Evolutionary conservation across 108 stramenopile genomes (phyloP).

Genomic region (Phaeodactylum tricornutum): DNA sequence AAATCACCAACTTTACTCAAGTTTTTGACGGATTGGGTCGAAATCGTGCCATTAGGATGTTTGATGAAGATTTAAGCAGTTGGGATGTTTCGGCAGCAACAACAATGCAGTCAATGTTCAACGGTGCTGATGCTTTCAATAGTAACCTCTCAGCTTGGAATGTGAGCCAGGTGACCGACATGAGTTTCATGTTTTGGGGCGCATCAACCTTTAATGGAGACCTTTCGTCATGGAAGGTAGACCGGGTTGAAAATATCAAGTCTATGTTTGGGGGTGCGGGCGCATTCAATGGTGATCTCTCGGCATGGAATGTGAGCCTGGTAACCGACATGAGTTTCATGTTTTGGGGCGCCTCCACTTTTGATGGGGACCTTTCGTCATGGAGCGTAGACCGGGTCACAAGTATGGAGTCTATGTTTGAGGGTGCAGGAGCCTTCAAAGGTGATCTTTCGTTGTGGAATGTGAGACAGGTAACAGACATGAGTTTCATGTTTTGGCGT

Average conservation of each 20-base stretch:
- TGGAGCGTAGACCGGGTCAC: conserved; percentile 1
- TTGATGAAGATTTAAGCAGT: conserved; percentile 1
- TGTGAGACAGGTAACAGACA: conserved; percentile 15
- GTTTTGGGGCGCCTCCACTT: background rate
- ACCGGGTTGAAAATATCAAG: conserved; percentile 9
- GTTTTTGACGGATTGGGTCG: no score
- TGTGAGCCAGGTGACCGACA: conserved; percentile 14
- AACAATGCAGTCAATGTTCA: conserved; percentile 1
- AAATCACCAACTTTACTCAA: no score
- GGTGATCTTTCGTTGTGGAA: conserved; percentile 7
- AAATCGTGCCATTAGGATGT: no score
- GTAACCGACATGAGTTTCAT: background rate
- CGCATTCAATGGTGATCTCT: conserved; percentile 9
- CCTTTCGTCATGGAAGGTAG: conserved; percentile 19
- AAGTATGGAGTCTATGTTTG: background rate
- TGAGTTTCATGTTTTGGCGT: conserved; percentile 22
- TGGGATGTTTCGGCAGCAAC: conserved; percentile 2
- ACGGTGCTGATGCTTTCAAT: conserved; percentile 10
- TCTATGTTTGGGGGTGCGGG: conserved; percentile 23
- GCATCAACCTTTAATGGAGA: conserved; percentile 15
- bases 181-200: conserved; percentile 24
- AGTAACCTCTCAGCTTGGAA: conserved; percentile 23
- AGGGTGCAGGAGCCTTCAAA: background rate
- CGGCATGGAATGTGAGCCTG: background rate
- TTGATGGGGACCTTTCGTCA: background rate